Base-by-base conservation (phyloP, 2,329 filamentous ascomycete species). In the Fusarium floridanum region DNA sequence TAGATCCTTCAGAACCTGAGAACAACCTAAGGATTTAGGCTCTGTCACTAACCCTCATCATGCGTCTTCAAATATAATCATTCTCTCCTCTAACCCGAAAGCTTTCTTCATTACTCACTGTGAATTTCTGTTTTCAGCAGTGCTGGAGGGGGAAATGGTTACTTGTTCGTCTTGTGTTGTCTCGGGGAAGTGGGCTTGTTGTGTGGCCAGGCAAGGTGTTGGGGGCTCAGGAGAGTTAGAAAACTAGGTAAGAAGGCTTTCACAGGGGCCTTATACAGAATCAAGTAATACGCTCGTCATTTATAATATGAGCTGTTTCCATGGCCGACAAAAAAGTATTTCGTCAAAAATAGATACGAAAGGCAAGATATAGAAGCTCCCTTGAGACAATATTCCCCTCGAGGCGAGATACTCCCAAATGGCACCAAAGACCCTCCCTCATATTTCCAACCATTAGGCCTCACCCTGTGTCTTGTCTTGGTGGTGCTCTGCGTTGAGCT, bases 401-500 rank as follows among this genome's bases (percentile, higher is more conserved):
- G 16, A 14, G 2, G 24, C 14, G 2, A 48, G 8, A 27, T 5
- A 22, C 14, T 24, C 22, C 20, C 7, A 45, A 16, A 9, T 16
- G 12, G 22, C 20, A 1, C 6, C 12, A 14, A 24, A 8, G 8
- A 8, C 11, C 20, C 12, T 14, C 14, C 41, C 20, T 9, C 12
- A 45, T 7, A 45, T 16, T 12, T 5, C 20, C 12, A 4, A 10
- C 7, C 22, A 24, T 45, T 22, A 48, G 17, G 22, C 43, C 22
- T 48, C 43, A 16, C 43, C 43, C 43, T 48, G 43, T 48, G 22
- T 48, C 8, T 48, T 48, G 14, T 48, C 43, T 48, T 48, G 43
- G 20, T 48, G 43, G 43, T 48, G 43, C 43, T 48, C 43, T 45
- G 59, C 37, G n/a, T 48, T 24, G 17, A 61, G 22, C 39, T 72